Evolutionary conservation across 257 asterid species (phyloP).

Genomic region (Fraxinus pennsylvanica): DNA sequence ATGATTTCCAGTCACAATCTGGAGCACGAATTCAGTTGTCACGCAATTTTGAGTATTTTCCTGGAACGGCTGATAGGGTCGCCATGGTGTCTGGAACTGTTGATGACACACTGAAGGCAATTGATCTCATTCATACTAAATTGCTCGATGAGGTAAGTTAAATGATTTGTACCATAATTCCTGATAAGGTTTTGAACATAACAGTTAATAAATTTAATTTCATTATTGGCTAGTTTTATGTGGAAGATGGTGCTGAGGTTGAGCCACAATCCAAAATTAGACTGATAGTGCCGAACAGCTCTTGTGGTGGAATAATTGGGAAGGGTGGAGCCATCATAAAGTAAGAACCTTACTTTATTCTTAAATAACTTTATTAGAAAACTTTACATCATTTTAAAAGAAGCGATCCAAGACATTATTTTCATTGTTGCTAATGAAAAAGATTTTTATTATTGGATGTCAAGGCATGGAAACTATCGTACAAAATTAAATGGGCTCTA

Average conservation of each 20-base stretch:
- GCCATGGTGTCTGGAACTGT: slow-evolving; percentile 81
- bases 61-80: slow-evolving; percentile 77
- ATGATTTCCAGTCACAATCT: slow-evolving; percentile 83
- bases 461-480: slow-evolving; percentile 11
- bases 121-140: slow-evolving; percentile 74
- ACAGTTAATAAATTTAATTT: slow-evolving; percentile 12
- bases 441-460: background rate
- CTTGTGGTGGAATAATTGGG: slow-evolving; percentile 99
- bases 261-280: slow-evolving; percentile 72
- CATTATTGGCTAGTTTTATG: slow-evolving; percentile 60
- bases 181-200: slow-evolving; percentile 11
- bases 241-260: slow-evolving; percentile 65
- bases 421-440: slow-evolving; percentile 13
- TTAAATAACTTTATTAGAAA: background rate
- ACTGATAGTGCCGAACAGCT: slow-evolving; percentile 88
- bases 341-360: slow-evolving; percentile 40
- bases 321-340: slow-evolving; percentile 88
- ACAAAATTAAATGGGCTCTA: background rate
- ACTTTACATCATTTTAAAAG: background rate
- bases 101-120: slow-evolving; percentile 73
- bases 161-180: slow-evolving; percentile 17
- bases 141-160: slow-evolving; percentile 74
- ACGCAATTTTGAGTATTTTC: slow-evolving; percentile 72
- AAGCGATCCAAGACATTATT: background rate
- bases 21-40: slow-evolving; percentile 94